These are phyloP conservation scores for Ceratocystis albifundus DNA, from an alignment of 2,329 filamentous ascomycete species.

Conservation along the genomic window DNA sequence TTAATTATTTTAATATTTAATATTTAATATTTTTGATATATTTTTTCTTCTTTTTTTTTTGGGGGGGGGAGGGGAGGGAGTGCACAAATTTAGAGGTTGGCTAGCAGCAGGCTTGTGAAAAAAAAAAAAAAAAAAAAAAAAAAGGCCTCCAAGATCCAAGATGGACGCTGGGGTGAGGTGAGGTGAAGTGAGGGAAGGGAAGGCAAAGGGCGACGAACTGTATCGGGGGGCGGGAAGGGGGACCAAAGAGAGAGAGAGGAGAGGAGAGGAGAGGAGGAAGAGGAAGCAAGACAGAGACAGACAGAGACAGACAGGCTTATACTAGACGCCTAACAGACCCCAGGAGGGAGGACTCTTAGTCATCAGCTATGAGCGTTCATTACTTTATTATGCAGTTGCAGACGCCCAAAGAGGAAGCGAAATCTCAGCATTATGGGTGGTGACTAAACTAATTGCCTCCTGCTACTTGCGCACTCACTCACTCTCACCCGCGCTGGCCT, in stretches of 20 bases:
- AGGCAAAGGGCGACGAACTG: background rate
- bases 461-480: too few relatives aligned
- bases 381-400: background rate
- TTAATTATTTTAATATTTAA: too few relatives aligned
- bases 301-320: background rate
- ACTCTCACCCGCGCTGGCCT: background rate
- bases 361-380: background rate
- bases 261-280: background rate
- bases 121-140: too few relatives aligned
- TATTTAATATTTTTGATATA: too few relatives aligned
- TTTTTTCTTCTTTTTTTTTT: too few relatives aligned
- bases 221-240: background rate
- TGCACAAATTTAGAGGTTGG: background rate
- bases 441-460: conserved; percentile 6
- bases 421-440: background rate
- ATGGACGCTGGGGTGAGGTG: background rate
- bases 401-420: background rate
- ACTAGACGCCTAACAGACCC: background rate
- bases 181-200: too few relatives aligned
- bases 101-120: background rate
- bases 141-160: background rate
- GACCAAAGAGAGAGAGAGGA: too few relatives aligned
- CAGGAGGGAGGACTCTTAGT: background rate
- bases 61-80: background rate
- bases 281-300: too few relatives aligned